Base-by-base conservation (phyloP, 2,329 filamentous ascomycete genomes). In the Penicillium sp. region DNA sequence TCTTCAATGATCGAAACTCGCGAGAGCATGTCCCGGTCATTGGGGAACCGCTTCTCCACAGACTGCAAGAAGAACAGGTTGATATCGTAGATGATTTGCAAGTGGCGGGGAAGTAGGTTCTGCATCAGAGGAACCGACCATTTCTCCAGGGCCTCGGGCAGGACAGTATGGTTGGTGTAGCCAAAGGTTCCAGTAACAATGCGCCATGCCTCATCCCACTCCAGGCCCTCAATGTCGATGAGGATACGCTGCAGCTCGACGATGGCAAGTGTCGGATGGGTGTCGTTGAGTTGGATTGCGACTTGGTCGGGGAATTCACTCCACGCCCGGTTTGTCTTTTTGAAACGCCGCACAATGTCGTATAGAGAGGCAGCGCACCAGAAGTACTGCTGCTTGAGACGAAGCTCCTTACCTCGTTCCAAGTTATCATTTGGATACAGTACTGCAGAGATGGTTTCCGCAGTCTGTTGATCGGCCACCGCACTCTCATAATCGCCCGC, bases 371-470 rank as follows among this genome's bases (percentile, higher is more conserved):
- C 95, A 55, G 95, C 93, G 73, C 97, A 96, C 95, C 95, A 99
- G 82, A 99, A 99, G 84, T 99, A 99, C 78, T 99, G 95, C 78
- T 99, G 95, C 85, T 99, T 99, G 78, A 99, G 80, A 57, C 95
- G 92, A 65, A 99, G 87, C 82, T 99, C 95, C 79, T 99, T 99
- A 65, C 95, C 95, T 67, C 93, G 87, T 68, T 98, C 94, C 48
- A 99, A 86, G 78, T 97, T 98, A 79, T 98, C 94, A 73, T 99
- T 99, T 62, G 95, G 95, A 75, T 99, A 99, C 48, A 99, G 81
- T 14, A 99, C 95, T 35, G 94, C 94, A 55, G 93, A 97, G 80
- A 99, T 99, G 58, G 94, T 98, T 82, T 99, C 95, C n/a, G 95
- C 95, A 60, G 92, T 90, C 82, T 99, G 95, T 79, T 98, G 93